Conservation (phyloP, 176 grass and related monocot species). For the Ensete glaucum region DNA sequence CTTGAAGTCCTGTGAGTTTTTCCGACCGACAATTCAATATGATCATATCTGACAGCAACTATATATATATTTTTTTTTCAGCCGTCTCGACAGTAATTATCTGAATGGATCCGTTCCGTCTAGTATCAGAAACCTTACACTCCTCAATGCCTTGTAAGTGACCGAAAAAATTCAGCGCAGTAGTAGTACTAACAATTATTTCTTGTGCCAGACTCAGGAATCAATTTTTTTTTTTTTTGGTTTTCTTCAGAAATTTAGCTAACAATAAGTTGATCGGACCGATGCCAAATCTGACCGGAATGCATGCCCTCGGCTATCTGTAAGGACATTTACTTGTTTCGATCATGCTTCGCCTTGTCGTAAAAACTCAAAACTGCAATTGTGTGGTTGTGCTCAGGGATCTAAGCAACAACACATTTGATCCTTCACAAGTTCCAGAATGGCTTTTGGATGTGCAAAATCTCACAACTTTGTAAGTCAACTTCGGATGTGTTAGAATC, state of each 20-base stretch:
- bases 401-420: constrained; percentile 50
- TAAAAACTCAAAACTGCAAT: background rate
- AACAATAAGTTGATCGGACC: constrained; percentile 30
- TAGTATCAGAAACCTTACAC: constrained; percentile 8
- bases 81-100: constrained; percentile 8
- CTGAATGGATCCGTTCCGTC: constrained; percentile 11
- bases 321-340: constrained; percentile 26
- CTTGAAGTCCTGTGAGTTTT: constrained; percentile 83
- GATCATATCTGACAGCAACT: no score
- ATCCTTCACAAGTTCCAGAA: constrained; percentile 28
- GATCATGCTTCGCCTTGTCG: background rate
- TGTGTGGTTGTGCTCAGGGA: constrained; percentile 29
- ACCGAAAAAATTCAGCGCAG: background rate
- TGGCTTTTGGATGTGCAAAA: constrained; percentile 44
- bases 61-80: background rate
- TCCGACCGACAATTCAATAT: no score
- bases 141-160: constrained; percentile 7
- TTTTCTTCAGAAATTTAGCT: constrained; percentile 47
- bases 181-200: background rate
- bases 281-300: constrained; percentile 40
- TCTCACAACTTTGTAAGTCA: constrained; percentile 51
- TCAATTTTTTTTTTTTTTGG: background rate
- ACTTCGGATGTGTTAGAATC: background rate
- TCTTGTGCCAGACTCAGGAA: no score
- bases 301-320: constrained; percentile 39